Evolutionary conservation across 257 asterid genomes (phyloP), one percentile per base, ranked within the genome.

Genomic region (Solanum paucissectum): DNA sequence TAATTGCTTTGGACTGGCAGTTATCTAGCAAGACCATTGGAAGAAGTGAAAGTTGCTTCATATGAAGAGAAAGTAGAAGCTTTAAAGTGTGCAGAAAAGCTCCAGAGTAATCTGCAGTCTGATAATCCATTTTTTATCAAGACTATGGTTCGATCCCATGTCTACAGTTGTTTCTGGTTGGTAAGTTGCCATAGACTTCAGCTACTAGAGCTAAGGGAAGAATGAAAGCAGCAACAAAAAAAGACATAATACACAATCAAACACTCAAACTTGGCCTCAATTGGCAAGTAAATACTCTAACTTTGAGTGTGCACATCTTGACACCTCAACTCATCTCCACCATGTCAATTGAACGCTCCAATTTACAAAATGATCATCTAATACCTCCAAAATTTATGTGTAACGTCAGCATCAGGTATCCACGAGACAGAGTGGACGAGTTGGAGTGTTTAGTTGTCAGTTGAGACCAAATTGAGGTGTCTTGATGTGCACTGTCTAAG

Each of bases 111-210:
- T 87, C 91, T 95, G 86, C 90, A 89, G 85, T 87, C 93, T 62
- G 94, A 62, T 83, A 89, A 93, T 73, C 98, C 98, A 72, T 93
- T 94, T 27, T 95, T 95, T 38, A 90, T 96, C 85, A 96, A 95
- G 91, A 92, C 98, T 83, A 95, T 96, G 99, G 91, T 94, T 68
- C 94, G 98, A 16, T 95, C 99, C 52, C 99, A 96, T 88, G 99
- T 96, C n/a, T 96, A 95, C 77, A 95, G 98, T 86, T 95, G 99
- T 89, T 96, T 95, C 92, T 95, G 99, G 99, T 84, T 96, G 98
- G 99, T 96, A 90, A 92, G 98, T 93, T 75, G 13, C 82, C 27
- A 20, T 38, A 20, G 72, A 11, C 58, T 86, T 32, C 23, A 77
- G 83, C 86, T 86, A 83, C 75, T 52, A 20, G 21, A 49, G 84